Evolutionary conservation across 2,329 filamentous ascomycete species (phyloP), one percentile per base, ranked within the genome.

Genomic region (Colletotrichum salicis): DNA sequence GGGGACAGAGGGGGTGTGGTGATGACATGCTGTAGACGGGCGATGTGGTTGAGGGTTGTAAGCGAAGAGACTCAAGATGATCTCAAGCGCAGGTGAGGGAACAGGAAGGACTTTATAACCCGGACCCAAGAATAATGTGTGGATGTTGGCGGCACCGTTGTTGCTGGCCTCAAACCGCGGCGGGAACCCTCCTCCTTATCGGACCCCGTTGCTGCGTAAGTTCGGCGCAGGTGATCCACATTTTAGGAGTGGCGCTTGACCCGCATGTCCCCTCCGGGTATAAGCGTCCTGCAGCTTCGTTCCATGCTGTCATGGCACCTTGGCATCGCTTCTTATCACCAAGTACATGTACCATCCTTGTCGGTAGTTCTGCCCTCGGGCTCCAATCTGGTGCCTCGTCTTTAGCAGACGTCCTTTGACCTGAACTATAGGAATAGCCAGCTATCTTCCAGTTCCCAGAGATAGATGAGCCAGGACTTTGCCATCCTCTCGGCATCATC

Each of bases 1-100:
- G 82, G 41, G 90, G 90, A 6, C 88, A 88, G 64, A 92, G 84
- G 12, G 90, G 90, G 75, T 92, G 90, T 33, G 69, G 64, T 7
- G 62, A 54, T 41, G 64, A 52, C 69, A 71, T 71, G 15, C 7
- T 57, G 11, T 51, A 22, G 24, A 55, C 10, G 27, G 13, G 33
- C 41, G 1, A 10, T 48, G 41, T 22, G 10, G 2, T 33, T 55
- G 37, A 27, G 54, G 24, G 31, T 19, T 52, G 13, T 27, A 11
- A 12, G 35, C n/a, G 31, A 15, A 15, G 12, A 22, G 29, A 13
- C 22, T 11, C 22, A n/a, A 52, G 5, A 12, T 15, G 24, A 52
- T 12, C 7, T 10, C n/a, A 31, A 19, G 41, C 8, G 2, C 31
- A 11, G 13, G 4, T 24, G 12, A 51, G 19, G 29, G 31, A 33